These are phyloP conservation scores for Cryphonectria naterciae DNA, from an alignment of 2,329 filamentous ascomycete genomes.

Conservation along the genomic window DNA sequence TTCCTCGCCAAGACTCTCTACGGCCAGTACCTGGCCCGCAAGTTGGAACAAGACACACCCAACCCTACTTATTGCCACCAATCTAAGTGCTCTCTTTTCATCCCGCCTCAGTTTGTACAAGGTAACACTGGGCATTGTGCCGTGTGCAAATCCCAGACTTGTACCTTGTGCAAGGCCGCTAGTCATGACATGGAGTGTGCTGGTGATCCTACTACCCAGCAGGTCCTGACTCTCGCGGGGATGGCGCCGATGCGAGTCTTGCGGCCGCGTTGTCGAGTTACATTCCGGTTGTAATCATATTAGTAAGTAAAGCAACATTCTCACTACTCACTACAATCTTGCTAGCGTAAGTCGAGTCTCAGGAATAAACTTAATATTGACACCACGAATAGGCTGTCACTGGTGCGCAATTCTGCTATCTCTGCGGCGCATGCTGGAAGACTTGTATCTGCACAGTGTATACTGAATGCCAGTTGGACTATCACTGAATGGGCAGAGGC, in stretches of 20 bases:
- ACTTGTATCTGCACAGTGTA: conserved; percentile 31
- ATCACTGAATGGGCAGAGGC: too few relatives aligned
- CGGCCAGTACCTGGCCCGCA: conserved; percentile 46
- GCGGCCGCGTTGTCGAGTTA: conserved; percentile 53
- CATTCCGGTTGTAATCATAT: conserved; percentile 60
- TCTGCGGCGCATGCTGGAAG: conserved; percentile 49
- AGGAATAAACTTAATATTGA: neutral
- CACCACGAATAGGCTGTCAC: conserved; percentile 43
- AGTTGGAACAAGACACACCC: conserved; percentile 51
- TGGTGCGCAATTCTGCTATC: conserved; percentile 55
- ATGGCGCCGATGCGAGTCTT: conserved; percentile 57
- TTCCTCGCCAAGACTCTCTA: conserved; percentile 45
- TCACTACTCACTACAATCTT: conserved; percentile 3
- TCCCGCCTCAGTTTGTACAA: conserved; percentile 41
- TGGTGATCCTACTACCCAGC: conserved; percentile 44
- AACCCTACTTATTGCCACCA: conserved; percentile 57
- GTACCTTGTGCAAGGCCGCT: conserved; percentile 52
- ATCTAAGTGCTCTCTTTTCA: conserved; percentile 50
- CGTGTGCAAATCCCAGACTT: conserved; percentile 50
- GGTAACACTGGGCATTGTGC: conserved; percentile 45
- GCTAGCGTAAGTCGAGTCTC: neutral
- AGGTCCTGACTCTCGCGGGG: conserved; percentile 49
- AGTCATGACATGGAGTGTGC: conserved; percentile 54
- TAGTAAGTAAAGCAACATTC: conserved; percentile 45
- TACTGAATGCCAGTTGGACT: neutral